phyloP scores from a whole-genome alignment of 176 grass and related monocot species.

The Triticum urartu region DNA sequence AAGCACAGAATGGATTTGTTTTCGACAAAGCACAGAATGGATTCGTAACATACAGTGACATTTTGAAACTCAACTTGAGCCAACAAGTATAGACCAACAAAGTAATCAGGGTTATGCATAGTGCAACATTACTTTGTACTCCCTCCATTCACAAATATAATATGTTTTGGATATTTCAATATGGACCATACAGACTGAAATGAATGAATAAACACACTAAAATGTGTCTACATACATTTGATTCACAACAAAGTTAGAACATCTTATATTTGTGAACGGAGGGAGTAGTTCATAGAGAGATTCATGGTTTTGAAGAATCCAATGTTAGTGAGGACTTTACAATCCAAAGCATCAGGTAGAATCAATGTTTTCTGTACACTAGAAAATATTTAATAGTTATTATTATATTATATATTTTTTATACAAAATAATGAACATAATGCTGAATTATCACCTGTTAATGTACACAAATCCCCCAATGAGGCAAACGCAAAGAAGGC shows the following conservation, averaged over 20 bases:
- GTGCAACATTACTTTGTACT: neutral
- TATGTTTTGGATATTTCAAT: too few relatives aligned
- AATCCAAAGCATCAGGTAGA: neutral
- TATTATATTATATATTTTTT: neutral
- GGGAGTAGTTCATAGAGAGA: neutral
- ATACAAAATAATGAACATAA: neutral
- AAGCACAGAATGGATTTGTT: neutral
- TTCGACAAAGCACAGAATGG: neutral
- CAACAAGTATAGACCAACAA: neutral
- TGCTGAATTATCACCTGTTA: conserved; percentile 59
- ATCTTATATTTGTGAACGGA: too few relatives aligned
- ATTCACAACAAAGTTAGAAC: too few relatives aligned
- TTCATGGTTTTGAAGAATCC: neutral
- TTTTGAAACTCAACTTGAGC: neutral
- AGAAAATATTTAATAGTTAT: neutral
- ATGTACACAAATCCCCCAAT: conserved; percentile 68
- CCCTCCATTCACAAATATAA: too few relatives aligned
- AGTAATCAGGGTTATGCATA: neutral
- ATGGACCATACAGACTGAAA: too few relatives aligned
- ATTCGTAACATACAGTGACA: conserved; percentile 2
- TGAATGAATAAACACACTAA: too few relatives aligned
- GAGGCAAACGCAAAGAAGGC: conserved; percentile 67
- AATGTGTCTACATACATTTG: too few relatives aligned
- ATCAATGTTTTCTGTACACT: neutral
- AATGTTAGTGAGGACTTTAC: neutral